Percentiles rank a stretch among this genome's conserved stretches.
phyloP scores from a whole-genome alignment of 495 filamentous ascomycete species.

The Aspergillus affinis region DNA sequence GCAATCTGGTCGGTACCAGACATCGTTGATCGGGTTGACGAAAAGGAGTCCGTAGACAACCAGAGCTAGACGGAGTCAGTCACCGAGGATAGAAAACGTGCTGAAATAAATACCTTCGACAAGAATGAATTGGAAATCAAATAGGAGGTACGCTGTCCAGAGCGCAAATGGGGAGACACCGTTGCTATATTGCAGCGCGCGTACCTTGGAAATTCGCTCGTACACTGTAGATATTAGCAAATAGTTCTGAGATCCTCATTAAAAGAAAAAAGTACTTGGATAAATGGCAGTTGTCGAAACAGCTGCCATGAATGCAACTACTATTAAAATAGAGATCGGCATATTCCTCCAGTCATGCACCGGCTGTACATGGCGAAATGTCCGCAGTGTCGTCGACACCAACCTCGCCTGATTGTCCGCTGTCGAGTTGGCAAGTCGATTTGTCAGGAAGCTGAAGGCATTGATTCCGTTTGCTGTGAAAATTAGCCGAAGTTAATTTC shows the following conservation, averaged over 20 bases:
- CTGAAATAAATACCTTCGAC: not conserved
- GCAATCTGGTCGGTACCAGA: constrained; percentile 11
- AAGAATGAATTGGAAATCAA: not conserved
- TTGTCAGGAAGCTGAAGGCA: not conserved
- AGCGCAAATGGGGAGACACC: not conserved
- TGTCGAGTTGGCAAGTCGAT: not conserved
- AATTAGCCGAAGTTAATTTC: not conserved
- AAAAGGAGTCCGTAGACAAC: constrained; percentile 2
- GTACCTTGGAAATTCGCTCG: constrained; percentile 1
- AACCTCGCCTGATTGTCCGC: not conserved
- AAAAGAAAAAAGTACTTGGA: not conserved
- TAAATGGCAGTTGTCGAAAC: not conserved
- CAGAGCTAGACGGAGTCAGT: not conserved
- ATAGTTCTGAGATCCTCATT: too few relatives aligned
- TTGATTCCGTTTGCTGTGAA: not conserved
- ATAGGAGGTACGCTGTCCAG: not conserved
- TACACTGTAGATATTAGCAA: not conserved
- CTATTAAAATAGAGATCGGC: not conserved
- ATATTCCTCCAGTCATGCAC: not conserved
- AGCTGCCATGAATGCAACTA: not conserved
- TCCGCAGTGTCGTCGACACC: not conserved
- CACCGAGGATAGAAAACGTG: not conserved
- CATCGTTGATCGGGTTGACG: not conserved
- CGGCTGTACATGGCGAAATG: not conserved
- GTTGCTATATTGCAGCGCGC: constrained; percentile 1